These are phyloP conservation scores for Vanilla planifolia DNA, from an alignment of 106 monocot genomes.

Conservation along the genomic window DNA sequence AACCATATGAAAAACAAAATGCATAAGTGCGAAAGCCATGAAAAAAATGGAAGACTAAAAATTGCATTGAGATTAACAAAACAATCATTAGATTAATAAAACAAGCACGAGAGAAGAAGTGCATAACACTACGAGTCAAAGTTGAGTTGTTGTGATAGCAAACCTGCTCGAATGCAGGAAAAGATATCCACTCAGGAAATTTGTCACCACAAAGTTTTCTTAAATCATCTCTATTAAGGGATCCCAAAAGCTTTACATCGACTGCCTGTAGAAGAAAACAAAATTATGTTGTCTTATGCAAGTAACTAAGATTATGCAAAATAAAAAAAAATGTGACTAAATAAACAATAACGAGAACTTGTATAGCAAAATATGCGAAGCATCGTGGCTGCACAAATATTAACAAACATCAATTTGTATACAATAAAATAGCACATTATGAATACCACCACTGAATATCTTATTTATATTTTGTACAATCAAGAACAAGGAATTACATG, in stretches of 20 bases:
- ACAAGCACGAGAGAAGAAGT: neutral
- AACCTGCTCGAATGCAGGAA: slow-evolving; percentile 95
- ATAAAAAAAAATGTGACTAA: no score
- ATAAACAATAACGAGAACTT: no score
- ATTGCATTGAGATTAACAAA: no score
- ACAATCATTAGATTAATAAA: neutral
- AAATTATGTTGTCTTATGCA: neutral
- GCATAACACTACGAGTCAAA: neutral
- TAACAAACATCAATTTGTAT: no score
- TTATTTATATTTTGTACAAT: no score
- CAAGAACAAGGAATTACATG: no score
- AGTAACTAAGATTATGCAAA: no score
- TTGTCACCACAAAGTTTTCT: slow-evolving; percentile 95
- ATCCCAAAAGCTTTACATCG: slow-evolving; percentile 89
- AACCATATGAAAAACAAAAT: neutral
- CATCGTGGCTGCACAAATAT: no score
- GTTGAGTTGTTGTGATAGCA: neutral
- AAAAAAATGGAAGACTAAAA: neutral
- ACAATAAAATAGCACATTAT: no score
- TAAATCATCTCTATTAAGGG: slow-evolving; percentile 87
- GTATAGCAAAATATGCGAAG: no score
- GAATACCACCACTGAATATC: no score
- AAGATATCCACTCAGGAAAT: slow-evolving; percentile 95
- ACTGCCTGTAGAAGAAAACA: slow-evolving; percentile 55
- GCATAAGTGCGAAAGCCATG: neutral